Evolutionary conservation across 2,329 filamentous ascomycete species (phyloP), one percentile per base, ranked within the genome.

Genomic region (Periconia macrospinosa): DNA sequence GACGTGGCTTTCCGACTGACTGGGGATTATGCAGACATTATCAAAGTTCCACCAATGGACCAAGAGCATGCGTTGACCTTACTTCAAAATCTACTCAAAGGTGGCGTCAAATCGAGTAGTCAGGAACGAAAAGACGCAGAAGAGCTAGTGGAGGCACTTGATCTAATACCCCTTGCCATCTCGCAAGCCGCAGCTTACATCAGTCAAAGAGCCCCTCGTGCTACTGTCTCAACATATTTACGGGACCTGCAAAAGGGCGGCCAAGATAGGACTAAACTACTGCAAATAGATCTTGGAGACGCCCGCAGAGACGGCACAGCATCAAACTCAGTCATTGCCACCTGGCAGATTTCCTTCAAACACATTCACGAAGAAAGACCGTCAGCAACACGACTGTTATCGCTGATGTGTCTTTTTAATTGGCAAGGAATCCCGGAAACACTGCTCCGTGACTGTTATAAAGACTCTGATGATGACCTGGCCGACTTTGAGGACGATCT

Each of bases 321-420:
- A 3, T 59, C 56, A 14, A 61, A 54, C 44, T 61, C 58, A 3
- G 59, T 78, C 1, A 63, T 74, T 1, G 45, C 52, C 0, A 76
- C 74, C 1, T 78, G 70, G 73, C 68, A 72, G 3, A 58, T 65
- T 1, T 66, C 63, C 0, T 68, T 67, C 41, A 51, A 71, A 49
- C 64, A 75, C 17, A 75, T 80, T 41, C 70, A 64, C 10, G 52
- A 56, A 1, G 54, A 23, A 1, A 51, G n/a, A 19, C 54, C 55
- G 0, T 37, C 68, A 3, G 79, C 79, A 9, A 69, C 78, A 2
- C 61, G 78, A n/a, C 59, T 81, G 9, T 55, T 81, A 0, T 77
- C 76, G 1, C 66, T 81, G 11, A 66, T 66, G 63, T 54, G 58
- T 19, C 43, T 63, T 20, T 63, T 63, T 17, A 44, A 62, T 46